A percentile compares a stretch with the other conserved stretches of the same genome.
Evolutionary conservation across 2,329 filamentous ascomycete species (phyloP).

Genomic region (Diaporthe sp.): DNA sequence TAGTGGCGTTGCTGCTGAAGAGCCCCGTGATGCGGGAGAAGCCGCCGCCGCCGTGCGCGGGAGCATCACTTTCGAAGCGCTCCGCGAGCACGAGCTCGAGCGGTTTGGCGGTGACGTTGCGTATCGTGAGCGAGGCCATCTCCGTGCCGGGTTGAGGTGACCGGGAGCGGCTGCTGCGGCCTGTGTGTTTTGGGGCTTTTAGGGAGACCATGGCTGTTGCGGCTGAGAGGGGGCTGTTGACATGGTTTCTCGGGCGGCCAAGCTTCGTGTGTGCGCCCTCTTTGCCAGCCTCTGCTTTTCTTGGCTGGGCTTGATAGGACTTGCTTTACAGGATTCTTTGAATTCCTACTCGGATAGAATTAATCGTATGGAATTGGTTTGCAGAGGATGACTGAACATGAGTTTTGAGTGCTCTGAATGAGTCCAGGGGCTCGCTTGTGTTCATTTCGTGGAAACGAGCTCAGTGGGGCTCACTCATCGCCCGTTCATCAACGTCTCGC

Average conservation of each 20-base stretch:
- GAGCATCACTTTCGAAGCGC: constrained; percentile 30
- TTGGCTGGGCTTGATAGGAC: not conserved
- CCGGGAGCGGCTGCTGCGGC: constrained; percentile 22
- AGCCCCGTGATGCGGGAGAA: constrained; percentile 49
- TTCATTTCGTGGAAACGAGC: constrained; percentile 21
- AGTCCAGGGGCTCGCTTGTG: constrained; percentile 9
- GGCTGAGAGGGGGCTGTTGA: not conserved
- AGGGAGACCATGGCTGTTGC: constrained; percentile 15
- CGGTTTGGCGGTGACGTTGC: constrained; percentile 36
- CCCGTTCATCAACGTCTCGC: not conserved
- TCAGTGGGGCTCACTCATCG: constrained; percentile 6
- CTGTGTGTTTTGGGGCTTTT: not conserved
- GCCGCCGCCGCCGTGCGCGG: constrained; percentile 9
- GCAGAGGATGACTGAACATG: not conserved
- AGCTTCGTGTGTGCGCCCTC: not conserved
- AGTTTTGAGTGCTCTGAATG: not conserved
- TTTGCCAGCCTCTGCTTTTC: constrained; percentile 22
- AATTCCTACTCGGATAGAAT: not conserved
- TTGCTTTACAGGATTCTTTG: not conserved
- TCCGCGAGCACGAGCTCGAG: constrained; percentile 37
- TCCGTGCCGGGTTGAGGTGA: not conserved
- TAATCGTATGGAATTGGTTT: not conserved
- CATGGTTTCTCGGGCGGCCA: constrained; percentile 6
- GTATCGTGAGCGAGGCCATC: constrained; percentile 39
- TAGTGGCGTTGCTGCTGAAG: constrained; percentile 53